phyloP scores from a whole-genome alignment of 139 green algal genomes.

The Chlamydomonas asymmetrica region DNA sequence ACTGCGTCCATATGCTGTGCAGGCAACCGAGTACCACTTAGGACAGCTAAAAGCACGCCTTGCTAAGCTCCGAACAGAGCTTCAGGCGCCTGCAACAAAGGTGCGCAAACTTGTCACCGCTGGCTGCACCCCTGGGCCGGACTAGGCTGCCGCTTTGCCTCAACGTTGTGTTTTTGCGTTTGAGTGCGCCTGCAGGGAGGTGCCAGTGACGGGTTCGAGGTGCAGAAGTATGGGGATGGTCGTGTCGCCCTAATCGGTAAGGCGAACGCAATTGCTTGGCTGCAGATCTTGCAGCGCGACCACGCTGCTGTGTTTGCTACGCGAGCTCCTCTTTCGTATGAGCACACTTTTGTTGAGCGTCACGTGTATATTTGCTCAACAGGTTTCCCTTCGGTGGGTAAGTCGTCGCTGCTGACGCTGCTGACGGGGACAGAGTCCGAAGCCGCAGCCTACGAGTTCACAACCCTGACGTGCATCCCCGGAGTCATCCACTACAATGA shows the following conservation, averaged over 20 bases:
- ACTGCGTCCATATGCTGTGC: neutral
- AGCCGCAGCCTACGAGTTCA: conserved; percentile 98
- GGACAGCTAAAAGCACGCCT: conserved; percentile 96
- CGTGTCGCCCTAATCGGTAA: conserved; percentile 91
- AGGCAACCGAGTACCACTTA: conserved; percentile 93
- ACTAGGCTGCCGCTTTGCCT: neutral
- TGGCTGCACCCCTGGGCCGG: no score
- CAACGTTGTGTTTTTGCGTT: neutral
- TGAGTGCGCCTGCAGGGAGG: conserved; percentile 34
- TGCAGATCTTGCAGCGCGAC: no score
- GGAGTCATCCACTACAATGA: conserved; percentile 99
- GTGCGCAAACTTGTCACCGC: no score
- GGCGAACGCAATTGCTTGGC: conserved; percentile 1
- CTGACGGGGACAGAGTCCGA: conserved; percentile 90
- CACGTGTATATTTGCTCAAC: conserved; percentile 11
- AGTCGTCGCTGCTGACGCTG: conserved; percentile 95
- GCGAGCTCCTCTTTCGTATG: no score
- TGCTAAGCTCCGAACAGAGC: conserved; percentile 94
- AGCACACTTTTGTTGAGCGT: no score
- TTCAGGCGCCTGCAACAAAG: conserved; percentile 85
- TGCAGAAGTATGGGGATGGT: conserved; percentile 96
- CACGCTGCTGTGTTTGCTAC: no score
- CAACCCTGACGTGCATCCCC: conserved; percentile 97
- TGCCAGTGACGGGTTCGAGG: conserved; percentile 93
- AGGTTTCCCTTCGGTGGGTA: conserved; percentile 96